A percentile compares a stretch with the other conserved stretches of the same genome.
phyloP scores from a whole-genome alignment of 495 filamentous ascomycete genomes.

The Trichoderma gamsii region DNA sequence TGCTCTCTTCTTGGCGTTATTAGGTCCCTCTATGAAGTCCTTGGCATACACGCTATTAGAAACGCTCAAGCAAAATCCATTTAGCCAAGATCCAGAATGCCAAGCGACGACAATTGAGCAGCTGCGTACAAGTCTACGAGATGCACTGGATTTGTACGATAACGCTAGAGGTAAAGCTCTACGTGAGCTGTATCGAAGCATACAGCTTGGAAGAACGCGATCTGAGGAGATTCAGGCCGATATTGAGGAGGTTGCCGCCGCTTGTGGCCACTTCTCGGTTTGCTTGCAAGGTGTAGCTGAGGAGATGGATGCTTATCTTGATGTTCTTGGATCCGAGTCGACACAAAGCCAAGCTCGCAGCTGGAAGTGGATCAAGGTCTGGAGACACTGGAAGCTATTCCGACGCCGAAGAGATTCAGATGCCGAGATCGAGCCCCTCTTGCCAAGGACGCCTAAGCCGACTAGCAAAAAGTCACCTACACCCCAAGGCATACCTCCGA shows the following conservation, averaged over 20 bases:
- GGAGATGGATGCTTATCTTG: slow-evolving; percentile 75
- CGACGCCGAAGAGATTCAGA: slow-evolving; percentile 39
- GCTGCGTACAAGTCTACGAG: slow-evolving; percentile 68
- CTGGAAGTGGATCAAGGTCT: slow-evolving; percentile 86
- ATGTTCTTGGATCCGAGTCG: slow-evolving; percentile 73
- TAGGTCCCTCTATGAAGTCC: slow-evolving; percentile 94
- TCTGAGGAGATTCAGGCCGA: slow-evolving; percentile 77
- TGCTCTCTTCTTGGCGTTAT: slow-evolving; percentile 72
- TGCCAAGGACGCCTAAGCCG: slow-evolving; percentile 31
- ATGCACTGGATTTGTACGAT: slow-evolving; percentile 74
- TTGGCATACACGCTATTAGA: slow-evolving; percentile 83
- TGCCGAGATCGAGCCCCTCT: slow-evolving; percentile 41
- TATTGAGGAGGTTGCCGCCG: slow-evolving; percentile 91
- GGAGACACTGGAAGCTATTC: slow-evolving; percentile 43
- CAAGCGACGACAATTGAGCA: slow-evolving; percentile 67
- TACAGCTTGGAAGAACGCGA: slow-evolving; percentile 58
- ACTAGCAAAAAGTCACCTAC: slow-evolving; percentile 34
- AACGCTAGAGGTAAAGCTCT: slow-evolving; percentile 68
- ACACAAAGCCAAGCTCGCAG: slow-evolving; percentile 55
- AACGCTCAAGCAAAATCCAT: slow-evolving; percentile 82
- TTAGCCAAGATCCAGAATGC: slow-evolving; percentile 56
- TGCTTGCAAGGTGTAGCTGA: slow-evolving; percentile 83
- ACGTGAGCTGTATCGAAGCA: slow-evolving; percentile 67
- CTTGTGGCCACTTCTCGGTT: slow-evolving; percentile 91
- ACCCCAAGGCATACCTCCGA: slow-evolving; percentile 42